Evolutionary conservation across 257 asterid species (phyloP).

Genomic region (Capsicum baccatum): DNA sequence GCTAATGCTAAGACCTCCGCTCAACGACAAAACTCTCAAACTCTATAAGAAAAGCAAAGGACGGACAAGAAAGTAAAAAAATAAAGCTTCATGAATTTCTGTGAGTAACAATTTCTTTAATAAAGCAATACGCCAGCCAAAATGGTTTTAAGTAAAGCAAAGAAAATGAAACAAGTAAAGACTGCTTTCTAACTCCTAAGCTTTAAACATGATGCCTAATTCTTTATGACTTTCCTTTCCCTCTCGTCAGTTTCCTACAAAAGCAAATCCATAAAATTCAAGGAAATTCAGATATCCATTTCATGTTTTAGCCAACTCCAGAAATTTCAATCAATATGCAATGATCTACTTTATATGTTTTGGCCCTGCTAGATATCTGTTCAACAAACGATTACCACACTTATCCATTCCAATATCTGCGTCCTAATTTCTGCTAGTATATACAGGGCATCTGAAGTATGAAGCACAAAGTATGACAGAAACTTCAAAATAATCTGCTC

Average conservation of each 20-base stretch:
- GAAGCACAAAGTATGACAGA: background rate
- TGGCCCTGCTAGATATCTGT: constrained; percentile 8
- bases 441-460: background rate
- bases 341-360: constrained; percentile 17
- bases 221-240: background rate
- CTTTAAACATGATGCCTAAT: constrained; percentile 25
- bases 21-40: constrained; percentile 29
- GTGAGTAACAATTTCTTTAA: background rate
- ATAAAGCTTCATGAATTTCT: constrained; percentile 11
- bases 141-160: background rate
- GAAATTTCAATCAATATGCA: constrained; percentile 7
- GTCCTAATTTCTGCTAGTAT: background rate
- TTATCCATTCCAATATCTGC: background rate
- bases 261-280: background rate
- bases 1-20: constrained; percentile 38
- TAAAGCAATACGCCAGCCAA: constrained; percentile 8
- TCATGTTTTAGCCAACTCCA: constrained; percentile 1
- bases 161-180: constrained; percentile 9
- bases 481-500: constrained; percentile 10
- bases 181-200: background rate
- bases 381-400: background rate
- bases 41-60: constrained; percentile 41
- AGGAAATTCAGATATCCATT: constrained; percentile 19
- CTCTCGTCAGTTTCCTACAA: constrained; percentile 24
- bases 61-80: constrained; percentile 26